Percentiles rank a stretch among this genome's conserved stretches.
phyloP scores from a whole-genome alignment of 179 eudicot genomes.

The Beta corolliflora region DNA sequence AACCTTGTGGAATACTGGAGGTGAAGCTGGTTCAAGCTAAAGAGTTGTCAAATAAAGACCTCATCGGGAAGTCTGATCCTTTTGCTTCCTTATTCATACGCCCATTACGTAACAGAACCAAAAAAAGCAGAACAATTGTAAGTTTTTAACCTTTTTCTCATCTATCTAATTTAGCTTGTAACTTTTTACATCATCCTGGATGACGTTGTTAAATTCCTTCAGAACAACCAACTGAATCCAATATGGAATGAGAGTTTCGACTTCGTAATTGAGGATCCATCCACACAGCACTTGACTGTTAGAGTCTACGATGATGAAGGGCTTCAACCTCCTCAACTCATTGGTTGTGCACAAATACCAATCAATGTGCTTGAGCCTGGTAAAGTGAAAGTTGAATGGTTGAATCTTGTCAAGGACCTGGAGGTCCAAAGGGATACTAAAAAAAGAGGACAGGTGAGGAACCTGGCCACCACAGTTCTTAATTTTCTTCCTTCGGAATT shows the following conservation, averaged over 20 bases:
- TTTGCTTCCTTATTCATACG: slow-evolving; percentile 79
- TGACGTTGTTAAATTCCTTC: slow-evolving; percentile 19
- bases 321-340: slow-evolving; percentile 75
- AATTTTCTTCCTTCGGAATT: background rate
- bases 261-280: slow-evolving; percentile 82
- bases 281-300: slow-evolving; percentile 82
- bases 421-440: slow-evolving; percentile 80
- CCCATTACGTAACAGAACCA: slow-evolving; percentile 71
- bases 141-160: slow-evolving; percentile 26
- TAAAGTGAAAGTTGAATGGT: slow-evolving; percentile 81
- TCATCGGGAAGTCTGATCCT: slow-evolving; percentile 97
- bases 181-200: slow-evolving; percentile 1
- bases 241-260: slow-evolving; percentile 95
- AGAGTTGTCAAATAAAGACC: slow-evolving; percentile 79
- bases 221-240: slow-evolving; percentile 86
- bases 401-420: slow-evolving; percentile 84
- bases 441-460: slow-evolving; percentile 79
- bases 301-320: slow-evolving; percentile 93
- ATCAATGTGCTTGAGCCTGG: slow-evolving; percentile 81
- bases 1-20: slow-evolving; percentile 82
- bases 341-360: slow-evolving; percentile 76
- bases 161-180: background rate
- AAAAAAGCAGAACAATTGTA: slow-evolving; percentile 82
- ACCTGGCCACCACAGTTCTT: background rate
- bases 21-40: slow-evolving; percentile 95